Conservation (phyloP, 805 yeast genomes). For the Lipomyces yamadae region DNA sequence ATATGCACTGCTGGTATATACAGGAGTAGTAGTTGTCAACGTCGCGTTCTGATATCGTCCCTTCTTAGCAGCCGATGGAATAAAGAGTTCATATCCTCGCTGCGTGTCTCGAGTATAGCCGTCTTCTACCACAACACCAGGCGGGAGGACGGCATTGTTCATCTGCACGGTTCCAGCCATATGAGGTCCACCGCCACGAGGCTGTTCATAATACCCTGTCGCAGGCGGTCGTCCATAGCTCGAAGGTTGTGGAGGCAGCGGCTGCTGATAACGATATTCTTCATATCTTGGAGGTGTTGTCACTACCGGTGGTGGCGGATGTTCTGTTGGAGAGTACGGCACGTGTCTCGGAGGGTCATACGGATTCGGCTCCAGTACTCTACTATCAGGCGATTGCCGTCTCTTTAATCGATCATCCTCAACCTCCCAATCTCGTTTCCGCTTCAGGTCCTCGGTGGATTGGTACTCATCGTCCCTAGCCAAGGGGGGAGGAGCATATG, state of each 20-base stretch:
- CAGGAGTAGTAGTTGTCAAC: constrained; percentile 3
- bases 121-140: constrained; percentile 17
- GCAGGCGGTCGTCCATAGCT: constrained; percentile 6
- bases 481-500: neutral
- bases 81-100: constrained; percentile 33
- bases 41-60: constrained; percentile 16
- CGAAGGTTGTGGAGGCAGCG: neutral
- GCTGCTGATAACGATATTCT: constrained; percentile 1
- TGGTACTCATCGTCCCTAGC: constrained; percentile 9
- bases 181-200: neutral
- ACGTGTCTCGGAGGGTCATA: constrained; percentile 4
- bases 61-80: constrained; percentile 30
- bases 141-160: constrained; percentile 18
- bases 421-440: constrained; percentile 11
- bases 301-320: neutral
- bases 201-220: neutral
- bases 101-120: constrained; percentile 30
- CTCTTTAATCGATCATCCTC: constrained; percentile 1
- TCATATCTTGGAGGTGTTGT: neutral
- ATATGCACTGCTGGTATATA: constrained; percentile 1
- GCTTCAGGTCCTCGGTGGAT: constrained; percentile 19
- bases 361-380: neutral
- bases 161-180: constrained; percentile 8
- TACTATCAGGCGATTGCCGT: constrained; percentile 1
- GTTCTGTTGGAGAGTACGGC: constrained; percentile 1